Conservation (phyloP, 2,329 filamentous ascomycete genomes). For the Pseudocercospora crystallina region DNA sequence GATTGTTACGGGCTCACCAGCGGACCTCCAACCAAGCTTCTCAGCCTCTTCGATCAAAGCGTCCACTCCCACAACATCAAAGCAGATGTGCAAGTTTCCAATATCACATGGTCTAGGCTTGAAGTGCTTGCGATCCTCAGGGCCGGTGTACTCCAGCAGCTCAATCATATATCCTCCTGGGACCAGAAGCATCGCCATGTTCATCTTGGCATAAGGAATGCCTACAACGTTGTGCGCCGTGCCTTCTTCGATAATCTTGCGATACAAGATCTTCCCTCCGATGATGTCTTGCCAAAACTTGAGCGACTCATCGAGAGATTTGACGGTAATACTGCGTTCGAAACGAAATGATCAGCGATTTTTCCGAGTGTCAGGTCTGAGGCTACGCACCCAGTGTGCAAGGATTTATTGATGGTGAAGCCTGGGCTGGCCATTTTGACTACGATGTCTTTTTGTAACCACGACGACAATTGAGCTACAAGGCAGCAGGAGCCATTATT, state of each 20-base stretch:
- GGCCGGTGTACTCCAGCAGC: constrained; percentile 8
- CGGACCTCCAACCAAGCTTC: constrained; percentile 6
- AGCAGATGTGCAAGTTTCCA: constrained; percentile 12
- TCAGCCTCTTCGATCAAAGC: constrained; percentile 7
- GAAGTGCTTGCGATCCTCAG: constrained; percentile 1
- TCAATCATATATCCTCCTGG: constrained; percentile 8
- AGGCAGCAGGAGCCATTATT: no score
- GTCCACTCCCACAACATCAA: constrained; percentile 4
- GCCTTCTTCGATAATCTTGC: neutral
- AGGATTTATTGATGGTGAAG: no score
- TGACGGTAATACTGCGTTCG: constrained; percentile 2
- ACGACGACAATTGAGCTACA: no score
- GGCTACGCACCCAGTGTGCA: no score
- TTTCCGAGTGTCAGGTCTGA: no score
- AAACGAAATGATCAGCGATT: no score
- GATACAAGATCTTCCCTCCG: constrained; percentile 12
- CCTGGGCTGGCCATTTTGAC: no score
- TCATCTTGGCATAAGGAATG: constrained; percentile 1
- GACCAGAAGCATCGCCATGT: constrained; percentile 7
- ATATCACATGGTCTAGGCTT: constrained; percentile 11
- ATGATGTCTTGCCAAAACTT: constrained; percentile 12
- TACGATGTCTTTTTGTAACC: no score
- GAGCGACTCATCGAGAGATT: constrained; percentile 3
- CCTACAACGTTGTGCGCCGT: constrained; percentile 2
- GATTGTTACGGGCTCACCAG: neutral